Base-by-base conservation (phyloP, 495 filamentous ascomycete genomes). In the Apiosordaria backusii region DNA sequence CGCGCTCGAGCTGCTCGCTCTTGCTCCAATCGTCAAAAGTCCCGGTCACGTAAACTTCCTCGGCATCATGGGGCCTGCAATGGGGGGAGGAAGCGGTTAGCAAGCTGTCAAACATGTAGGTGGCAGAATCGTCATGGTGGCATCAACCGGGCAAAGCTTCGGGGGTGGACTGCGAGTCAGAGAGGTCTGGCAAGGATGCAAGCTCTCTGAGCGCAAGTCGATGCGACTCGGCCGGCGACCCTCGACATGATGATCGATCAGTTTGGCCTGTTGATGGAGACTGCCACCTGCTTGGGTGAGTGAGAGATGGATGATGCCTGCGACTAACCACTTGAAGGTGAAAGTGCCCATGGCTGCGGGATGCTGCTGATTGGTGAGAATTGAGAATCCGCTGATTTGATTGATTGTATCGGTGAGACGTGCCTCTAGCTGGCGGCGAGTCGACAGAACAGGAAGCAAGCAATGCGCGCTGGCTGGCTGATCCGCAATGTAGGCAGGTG, bases 21-120 rank as follows among this genome's bases (percentile, higher is more conserved):
- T 92, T 91, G 57, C 85, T 82, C 95, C 95, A 99, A 80, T 92
- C 85, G 77, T 99, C 94, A 75, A 98, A 99, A 59, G 90, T 94
- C 72, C 95, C 95, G 6, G 93, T 97, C 65, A 99, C 95, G 76
- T 89, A 93, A 69, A 99, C 95, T 75, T 97, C 92, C 67, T 84
- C 83, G 67, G 90, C 92, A 67, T 82, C 73, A 73, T 92, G 87
- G 68, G 87, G 85, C 92, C 92, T 93, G 72, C 64, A 57, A 25
- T 45, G 22, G 35, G 16, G 10, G 21, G 53, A 54, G 63, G 61
- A 19, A 40, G 60, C 45, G 19, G 67, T 72, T 67, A 77, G 69
- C 70, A 64, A 60, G 54, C 62, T 57, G 66, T 57, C 53, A 50
- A 35, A 35, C 55, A 40, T 40, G 3, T 25, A 23, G 58, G 61